phyloP scores from a whole-genome alignment of 345 rosid species.

The Lepidium didymum region DNA sequence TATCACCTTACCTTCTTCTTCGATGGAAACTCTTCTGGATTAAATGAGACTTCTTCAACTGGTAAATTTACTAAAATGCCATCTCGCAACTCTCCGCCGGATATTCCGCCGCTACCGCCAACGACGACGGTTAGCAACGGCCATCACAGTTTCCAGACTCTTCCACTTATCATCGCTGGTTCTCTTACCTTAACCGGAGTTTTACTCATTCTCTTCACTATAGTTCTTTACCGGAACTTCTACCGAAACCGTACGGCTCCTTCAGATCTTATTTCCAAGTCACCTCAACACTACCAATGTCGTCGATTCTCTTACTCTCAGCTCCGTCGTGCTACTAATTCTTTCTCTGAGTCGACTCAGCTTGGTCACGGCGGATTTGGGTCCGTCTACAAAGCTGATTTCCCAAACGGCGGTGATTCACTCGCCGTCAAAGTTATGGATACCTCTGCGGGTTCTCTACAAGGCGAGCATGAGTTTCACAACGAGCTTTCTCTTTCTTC shows the following conservation, averaged over 20 bases:
- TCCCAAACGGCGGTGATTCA: conserved; percentile 28
- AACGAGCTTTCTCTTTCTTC: conserved; percentile 74
- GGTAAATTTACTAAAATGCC: conserved; percentile 39
- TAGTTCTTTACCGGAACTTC: conserved; percentile 62
- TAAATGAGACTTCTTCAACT: conserved; percentile 2
- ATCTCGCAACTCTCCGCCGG: conserved; percentile 32
- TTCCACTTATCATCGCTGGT: conserved; percentile 36
- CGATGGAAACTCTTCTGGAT: conserved; percentile 11
- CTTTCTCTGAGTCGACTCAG: conserved; percentile 63
- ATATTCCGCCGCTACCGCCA: conserved; percentile 24
- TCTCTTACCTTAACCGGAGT: conserved; percentile 29
- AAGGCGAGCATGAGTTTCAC: conserved; percentile 77
- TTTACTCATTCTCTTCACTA: conserved; percentile 35
- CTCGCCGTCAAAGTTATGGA: conserved; percentile 77
- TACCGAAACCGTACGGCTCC: conserved; percentile 73
- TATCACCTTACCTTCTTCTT: conserved; percentile 9
- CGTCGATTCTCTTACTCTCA: conserved; percentile 70
- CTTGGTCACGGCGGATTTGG: conserved; percentile 98
- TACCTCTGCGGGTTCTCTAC: conserved; percentile 44
- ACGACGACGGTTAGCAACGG: conserved; percentile 3
- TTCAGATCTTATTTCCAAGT: conserved; percentile 43
- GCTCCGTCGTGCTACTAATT: conserved; percentile 73
- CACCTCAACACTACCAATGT: conserved; percentile 47
- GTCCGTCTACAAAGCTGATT: conserved; percentile 52
- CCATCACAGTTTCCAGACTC: conserved; percentile 16